Conservation (phyloP, 1,139 yeast species). For the Yamadazyma diospyri region DNA sequence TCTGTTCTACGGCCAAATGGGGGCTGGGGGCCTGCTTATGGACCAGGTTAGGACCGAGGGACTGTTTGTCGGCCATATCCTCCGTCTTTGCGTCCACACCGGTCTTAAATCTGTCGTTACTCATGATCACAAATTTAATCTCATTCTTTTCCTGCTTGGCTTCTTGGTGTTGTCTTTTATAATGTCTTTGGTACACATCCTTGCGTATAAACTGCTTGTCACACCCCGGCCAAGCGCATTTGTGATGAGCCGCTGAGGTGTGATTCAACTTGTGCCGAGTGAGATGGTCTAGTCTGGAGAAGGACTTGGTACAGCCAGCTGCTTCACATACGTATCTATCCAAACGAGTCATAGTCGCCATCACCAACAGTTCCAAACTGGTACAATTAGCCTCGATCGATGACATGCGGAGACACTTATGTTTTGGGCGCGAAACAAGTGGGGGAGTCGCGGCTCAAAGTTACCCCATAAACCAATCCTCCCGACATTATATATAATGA, state of each 20-base stretch:
- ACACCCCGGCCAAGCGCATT: conserved; percentile 34
- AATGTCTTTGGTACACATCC: conserved; percentile 24
- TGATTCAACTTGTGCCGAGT: conserved; percentile 43
- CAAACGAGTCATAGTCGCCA: not conserved
- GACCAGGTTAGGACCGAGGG: not conserved
- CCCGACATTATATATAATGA: too few species aligned
- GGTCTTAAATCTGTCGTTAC: not conserved
- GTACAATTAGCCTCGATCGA: too few species aligned
- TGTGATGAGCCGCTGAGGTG: conserved; percentile 25
- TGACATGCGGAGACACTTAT: conserved; percentile 6
- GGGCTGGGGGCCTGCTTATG: not conserved
- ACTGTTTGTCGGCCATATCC: not conserved
- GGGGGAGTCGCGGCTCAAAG: conserved; percentile 1
- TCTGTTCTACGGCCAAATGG: not conserved
- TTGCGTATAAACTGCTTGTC: conserved; percentile 40
- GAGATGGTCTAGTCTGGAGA: conserved; percentile 41
- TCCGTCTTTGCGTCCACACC: not conserved
- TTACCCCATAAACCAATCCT: not conserved
- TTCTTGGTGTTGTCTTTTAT: conserved; percentile 10
- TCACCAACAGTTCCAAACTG: too few species aligned
- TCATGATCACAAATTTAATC: conserved; percentile 9
- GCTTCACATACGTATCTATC: conserved; percentile 9
- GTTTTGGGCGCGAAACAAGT: not conserved
- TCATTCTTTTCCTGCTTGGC: conserved; percentile 1
- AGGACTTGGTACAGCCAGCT: conserved; percentile 36